Evolutionary conservation across 2,329 filamentous ascomycete genomes (phyloP).

Genomic region (Apiospora marii): DNA sequence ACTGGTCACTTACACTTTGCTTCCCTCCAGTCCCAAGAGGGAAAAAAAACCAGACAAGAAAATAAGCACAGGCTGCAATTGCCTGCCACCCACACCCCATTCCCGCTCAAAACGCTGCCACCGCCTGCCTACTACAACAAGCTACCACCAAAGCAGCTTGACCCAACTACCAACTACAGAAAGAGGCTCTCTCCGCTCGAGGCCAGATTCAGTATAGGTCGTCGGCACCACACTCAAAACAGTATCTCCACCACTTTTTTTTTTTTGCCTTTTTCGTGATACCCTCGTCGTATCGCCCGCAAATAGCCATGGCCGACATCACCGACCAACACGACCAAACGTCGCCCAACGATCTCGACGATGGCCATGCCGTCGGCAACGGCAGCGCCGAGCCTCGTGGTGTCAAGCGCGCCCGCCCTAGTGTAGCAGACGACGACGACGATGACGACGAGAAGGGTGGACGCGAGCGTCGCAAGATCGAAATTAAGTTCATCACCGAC

Average conservation of each 20-base stretch:
- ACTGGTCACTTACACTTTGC: neutral
- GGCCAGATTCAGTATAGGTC: constrained; percentile 72
- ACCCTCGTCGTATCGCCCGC: constrained; percentile 43
- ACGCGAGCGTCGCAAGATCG: constrained; percentile 98
- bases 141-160: constrained; percentile 38
- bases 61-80: constrained; percentile 23
- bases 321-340: constrained; percentile 80
- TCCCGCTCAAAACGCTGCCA: constrained; percentile 13
- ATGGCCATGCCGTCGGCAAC: constrained; percentile 76
- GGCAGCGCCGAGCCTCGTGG: constrained; percentile 78
- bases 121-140: constrained; percentile 44
- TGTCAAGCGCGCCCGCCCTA: constrained; percentile 87
- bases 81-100: constrained; percentile 21
- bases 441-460: constrained; percentile 98
- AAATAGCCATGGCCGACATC: constrained; percentile 75
- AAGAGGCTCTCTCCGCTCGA: constrained; percentile 56
- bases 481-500: constrained; percentile 99
- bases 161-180: constrained; percentile 48
- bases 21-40: constrained; percentile 12
- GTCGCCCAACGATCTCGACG: constrained; percentile 77
- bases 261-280: constrained; percentile 62
- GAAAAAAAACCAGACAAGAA: constrained; percentile 17
- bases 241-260: constrained; percentile 66
- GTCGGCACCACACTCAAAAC: constrained; percentile 71
- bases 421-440: constrained; percentile 89